Percentiles rank a stretch among this genome's conserved stretches.
Evolutionary conservation across 352 stramenopile species (phyloP).

Genomic region (Peronospora belbahrii): DNA sequence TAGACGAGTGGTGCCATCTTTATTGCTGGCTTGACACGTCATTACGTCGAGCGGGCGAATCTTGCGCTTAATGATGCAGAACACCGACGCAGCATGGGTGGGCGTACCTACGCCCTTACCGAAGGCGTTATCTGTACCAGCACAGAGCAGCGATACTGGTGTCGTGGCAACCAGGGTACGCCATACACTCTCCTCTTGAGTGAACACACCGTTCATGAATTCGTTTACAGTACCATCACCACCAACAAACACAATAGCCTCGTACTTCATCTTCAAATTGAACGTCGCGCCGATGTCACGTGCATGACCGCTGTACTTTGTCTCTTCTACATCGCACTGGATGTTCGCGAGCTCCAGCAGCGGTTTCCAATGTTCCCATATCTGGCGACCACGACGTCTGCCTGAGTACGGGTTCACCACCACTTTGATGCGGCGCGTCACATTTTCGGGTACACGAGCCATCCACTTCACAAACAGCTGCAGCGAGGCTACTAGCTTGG

Average conservation of each 20-base stretch:
- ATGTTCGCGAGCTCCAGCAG: constrained; percentile 59
- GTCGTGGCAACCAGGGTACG: constrained; percentile 64
- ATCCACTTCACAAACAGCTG: constrained; percentile 62
- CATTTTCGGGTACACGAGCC: constrained; percentile 48
- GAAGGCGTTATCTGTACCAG: constrained; percentile 74
- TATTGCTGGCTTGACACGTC: constrained; percentile 39
- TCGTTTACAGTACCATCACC: constrained; percentile 78
- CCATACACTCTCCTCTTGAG: constrained; percentile 61
- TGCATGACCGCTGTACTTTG: constrained; percentile 60
- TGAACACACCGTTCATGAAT: constrained; percentile 79
- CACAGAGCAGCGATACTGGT: constrained; percentile 59
- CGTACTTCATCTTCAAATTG: constrained; percentile 52
- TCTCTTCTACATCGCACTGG: constrained; percentile 71
- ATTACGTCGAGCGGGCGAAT: constrained; percentile 70
- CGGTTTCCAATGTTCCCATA: constrained; percentile 51
- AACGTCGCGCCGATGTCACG: constrained; percentile 60
- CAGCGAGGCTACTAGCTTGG: constrained; percentile 33
- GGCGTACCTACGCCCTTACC: constrained; percentile 61
- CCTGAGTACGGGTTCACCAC: constrained; percentile 74
- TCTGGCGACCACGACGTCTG: constrained; percentile 46
- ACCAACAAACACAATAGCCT: constrained; percentile 71
- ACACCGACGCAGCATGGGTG: constrained; percentile 54
- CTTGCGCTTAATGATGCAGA: constrained; percentile 79
- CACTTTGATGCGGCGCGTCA: constrained; percentile 57
- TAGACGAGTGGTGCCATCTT: constrained; percentile 38